Evolutionary conservation across 169 alveolate species (phyloP), one percentile per base, ranked within the genome.

Genomic region (Eimeria maxima): DNA sequence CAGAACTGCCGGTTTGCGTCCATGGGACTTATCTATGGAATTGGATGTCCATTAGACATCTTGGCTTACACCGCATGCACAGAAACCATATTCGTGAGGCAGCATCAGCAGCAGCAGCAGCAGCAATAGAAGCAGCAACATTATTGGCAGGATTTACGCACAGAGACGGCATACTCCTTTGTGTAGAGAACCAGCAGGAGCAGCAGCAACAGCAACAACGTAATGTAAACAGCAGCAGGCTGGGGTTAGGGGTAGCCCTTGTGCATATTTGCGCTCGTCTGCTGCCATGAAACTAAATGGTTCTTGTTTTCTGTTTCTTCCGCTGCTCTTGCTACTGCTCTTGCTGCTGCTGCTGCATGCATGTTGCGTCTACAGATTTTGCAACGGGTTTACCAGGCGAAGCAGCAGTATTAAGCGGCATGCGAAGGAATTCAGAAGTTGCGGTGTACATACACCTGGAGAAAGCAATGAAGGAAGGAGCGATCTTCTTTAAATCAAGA

Each of bases 11-110:
- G 7, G 50, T 27, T 5, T 91, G 95, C 81, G 90, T 76, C 29
- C 95, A 91, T 67, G 95, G 95, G 42, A 91, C 95, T 6, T 91
- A 73, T 50, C 33, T 91, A 57, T 33, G 81, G 10, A 91, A 91
- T 45, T 91, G 95, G 95, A 10, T 91, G 83, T 76, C 91, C 65
- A 91, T 91, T 6, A 67, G 95, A 24, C 42, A 33, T 33, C 50
- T 57, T 11, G 95, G 95, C 50, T 67, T 91, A 27, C 81, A 74
- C 81, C 63, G 95, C 60, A 91, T 91, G 95, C 95, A 91, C 69
- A 65, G 95, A 42, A 91, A 91, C 67, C 95, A 91, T 80, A 91
- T 91, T 38, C 95, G 95, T 91, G 60, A 53, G 95, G 38, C 74
- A 22, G 24, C 67, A 78, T 63, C 89, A 33, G 89, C 89, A 78